Conservation (phyloP, 257 asterid species). For the Plectranthus barbatus region DNA sequence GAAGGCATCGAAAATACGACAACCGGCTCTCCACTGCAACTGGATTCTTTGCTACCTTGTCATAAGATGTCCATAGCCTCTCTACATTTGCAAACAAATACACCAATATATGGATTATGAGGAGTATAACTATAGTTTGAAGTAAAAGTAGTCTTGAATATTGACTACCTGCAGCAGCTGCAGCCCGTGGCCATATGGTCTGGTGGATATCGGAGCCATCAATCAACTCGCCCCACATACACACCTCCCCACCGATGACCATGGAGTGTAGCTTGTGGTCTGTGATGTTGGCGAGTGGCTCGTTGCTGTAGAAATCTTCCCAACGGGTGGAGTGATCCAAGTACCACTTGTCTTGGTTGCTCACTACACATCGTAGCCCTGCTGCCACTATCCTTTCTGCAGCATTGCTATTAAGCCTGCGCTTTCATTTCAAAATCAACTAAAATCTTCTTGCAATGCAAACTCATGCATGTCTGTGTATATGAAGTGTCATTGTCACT, state of each 20-base stretch:
- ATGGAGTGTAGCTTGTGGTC: slow-evolving; percentile 44
- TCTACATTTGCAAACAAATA: slow-evolving; percentile 19
- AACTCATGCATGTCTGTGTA: no score
- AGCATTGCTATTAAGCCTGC: slow-evolving; percentile 74
- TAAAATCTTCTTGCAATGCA: not conserved
- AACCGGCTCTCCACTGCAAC: slow-evolving; percentile 40
- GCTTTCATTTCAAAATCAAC: not conserved
- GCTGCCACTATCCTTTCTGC: slow-evolving; percentile 57
- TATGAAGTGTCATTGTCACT: not conserved
- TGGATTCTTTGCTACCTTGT: slow-evolving; percentile 52
- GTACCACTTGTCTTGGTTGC: slow-evolving; percentile 91
- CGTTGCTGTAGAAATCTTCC: slow-evolving; percentile 72
- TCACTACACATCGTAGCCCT: slow-evolving; percentile 80
- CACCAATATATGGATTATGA: not conserved
- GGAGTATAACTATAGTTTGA: no score
- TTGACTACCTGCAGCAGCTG: slow-evolving; percentile 82
- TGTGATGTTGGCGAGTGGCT: slow-evolving; percentile 67
- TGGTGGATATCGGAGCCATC: slow-evolving; percentile 73
- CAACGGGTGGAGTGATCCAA: slow-evolving; percentile 63
- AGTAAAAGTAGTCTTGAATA: not conserved
- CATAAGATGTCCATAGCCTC: slow-evolving; percentile 70
- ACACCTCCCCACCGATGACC: slow-evolving; percentile 81
- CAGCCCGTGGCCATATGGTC: slow-evolving; percentile 92
- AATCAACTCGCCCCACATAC: slow-evolving; percentile 76
- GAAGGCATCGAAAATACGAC: slow-evolving; percentile 60